Base-by-base conservation (phyloP, 2,329 filamentous ascomycete genomes). In the Fusarium sp. region DNA sequence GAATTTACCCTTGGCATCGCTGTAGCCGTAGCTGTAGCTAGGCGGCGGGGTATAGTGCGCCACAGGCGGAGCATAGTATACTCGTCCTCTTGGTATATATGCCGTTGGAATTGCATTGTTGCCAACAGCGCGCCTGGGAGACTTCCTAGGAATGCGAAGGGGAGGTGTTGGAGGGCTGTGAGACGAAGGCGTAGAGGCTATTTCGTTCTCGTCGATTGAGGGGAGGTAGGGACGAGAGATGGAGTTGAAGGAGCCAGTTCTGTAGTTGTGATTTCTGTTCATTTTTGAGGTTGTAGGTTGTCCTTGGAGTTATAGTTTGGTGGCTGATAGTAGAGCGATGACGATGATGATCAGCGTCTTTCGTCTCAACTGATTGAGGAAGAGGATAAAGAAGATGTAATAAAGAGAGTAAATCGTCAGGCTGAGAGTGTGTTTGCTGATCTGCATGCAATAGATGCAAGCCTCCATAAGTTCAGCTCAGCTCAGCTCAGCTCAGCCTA, bases 121-220 rank as follows among this genome's bases (percentile, higher is more conserved):
- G 28, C 58, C 64, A 61, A 75, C 24, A 16, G 57, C 45, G 48
- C 73, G 73, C 11, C 66, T 38, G 16, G 78, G 72, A 7, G 78
- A 76, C 67, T 78, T 82, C 33, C 72, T 74, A 12, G 78, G 81
- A 10, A 81, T 73, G 22, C 78, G 79, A 8, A 80, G 76, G 20
- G 78, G 77, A 38, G 68, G 70, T 31, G 59, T 71, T 15, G 79
- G 77, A 16, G 74, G 57, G 9, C 59, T 72, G 24, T 51, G 71
- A 35, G 59, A 67, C 48, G 68, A 71, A 30, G 66, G 70, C 26
- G 63, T 71, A 14, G 59, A 60, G 33, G 68, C 70, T 47, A 77
- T 75, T 53, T 81, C 79, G 68, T 83, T 78, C 75, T 85, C 82
- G 35, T 77, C 77, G 61, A 84, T 82, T 60, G 82, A 77, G 26